phyloP scores from a whole-genome alignment of 2,329 filamentous ascomycete genomes.

The Botrytis deweyae region DNA sequence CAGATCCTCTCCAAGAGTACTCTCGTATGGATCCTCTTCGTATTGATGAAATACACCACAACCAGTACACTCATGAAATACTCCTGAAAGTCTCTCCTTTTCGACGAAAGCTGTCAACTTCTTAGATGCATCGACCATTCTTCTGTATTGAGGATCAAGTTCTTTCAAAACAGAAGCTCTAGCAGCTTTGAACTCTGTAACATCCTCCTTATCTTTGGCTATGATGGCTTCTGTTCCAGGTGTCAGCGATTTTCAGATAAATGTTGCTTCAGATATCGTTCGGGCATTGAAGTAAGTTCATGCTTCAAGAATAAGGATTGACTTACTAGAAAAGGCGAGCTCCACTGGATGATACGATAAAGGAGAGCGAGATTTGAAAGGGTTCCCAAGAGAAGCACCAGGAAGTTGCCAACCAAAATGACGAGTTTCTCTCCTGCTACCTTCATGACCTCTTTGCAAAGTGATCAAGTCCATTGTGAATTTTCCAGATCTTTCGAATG shows the following conservation, averaged over 20 bases:
- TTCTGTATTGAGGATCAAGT: constrained; percentile 22
- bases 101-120: constrained; percentile 16
- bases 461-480: background rate
- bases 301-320: background rate
- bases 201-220: constrained; percentile 14
- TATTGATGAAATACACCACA: constrained; percentile 16
- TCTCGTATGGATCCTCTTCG: constrained; percentile 12
- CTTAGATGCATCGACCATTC: constrained; percentile 14
- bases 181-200: constrained; percentile 14
- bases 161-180: constrained; percentile 8
- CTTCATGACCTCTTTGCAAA: background rate
- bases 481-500: constrained; percentile 3
- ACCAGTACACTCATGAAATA: constrained; percentile 12
- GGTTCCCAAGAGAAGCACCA: constrained; percentile 11
- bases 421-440: background rate
- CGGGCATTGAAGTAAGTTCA: background rate
- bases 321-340: constrained; percentile 17
- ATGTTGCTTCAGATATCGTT: background rate
- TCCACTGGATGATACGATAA: constrained; percentile 16
- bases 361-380: background rate
- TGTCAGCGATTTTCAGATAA: background rate
- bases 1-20: background rate
- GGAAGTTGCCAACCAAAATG: constrained; percentile 19
- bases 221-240: background rate
- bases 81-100: constrained; percentile 2